Conservation (phyloP, 2,329 filamentous ascomycete species). For the Paraphoma sp. region DNA sequence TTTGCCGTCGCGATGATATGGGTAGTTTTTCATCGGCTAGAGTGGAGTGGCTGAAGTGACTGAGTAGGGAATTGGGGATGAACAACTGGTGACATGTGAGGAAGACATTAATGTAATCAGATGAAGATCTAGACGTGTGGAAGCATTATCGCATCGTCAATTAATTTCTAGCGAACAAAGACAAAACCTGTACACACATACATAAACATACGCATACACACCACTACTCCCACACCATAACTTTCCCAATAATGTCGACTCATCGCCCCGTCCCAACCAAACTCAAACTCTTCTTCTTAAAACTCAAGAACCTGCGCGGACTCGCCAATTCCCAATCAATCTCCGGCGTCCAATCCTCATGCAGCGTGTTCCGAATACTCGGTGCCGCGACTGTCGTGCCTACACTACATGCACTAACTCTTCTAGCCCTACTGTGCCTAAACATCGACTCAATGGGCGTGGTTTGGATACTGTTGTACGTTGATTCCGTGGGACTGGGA, state of each 20-base stretch:
- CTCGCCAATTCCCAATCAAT: constrained; percentile 27
- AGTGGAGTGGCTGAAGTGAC: no score
- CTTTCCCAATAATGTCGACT: background rate
- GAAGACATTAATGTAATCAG: no score
- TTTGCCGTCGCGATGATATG: no score
- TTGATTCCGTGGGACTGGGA: constrained; percentile 8
- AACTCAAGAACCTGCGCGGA: constrained; percentile 22
- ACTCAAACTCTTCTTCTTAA: constrained; percentile 24
- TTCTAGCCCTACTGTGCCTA: constrained; percentile 3
- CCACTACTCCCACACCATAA: background rate
- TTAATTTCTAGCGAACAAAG: background rate
- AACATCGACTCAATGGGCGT: constrained; percentile 1
- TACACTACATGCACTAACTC: constrained; percentile 5
- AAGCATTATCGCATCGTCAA: no score
- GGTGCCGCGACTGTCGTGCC: constrained; percentile 19
- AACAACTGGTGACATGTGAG: no score
- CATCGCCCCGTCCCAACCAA: background rate
- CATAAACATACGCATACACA: constrained; percentile 3
- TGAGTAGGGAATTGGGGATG: no score
- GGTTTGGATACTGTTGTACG: constrained; percentile 1
- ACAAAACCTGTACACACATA: background rate
- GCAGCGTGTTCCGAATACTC: constrained; percentile 23
- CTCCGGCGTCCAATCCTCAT: constrained; percentile 25
- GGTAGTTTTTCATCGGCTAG: no score
- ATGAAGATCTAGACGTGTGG: no score